Evolutionary conservation across 805 yeast genomes (phyloP).

Genomic region (Ogataea saltuana): DNA sequence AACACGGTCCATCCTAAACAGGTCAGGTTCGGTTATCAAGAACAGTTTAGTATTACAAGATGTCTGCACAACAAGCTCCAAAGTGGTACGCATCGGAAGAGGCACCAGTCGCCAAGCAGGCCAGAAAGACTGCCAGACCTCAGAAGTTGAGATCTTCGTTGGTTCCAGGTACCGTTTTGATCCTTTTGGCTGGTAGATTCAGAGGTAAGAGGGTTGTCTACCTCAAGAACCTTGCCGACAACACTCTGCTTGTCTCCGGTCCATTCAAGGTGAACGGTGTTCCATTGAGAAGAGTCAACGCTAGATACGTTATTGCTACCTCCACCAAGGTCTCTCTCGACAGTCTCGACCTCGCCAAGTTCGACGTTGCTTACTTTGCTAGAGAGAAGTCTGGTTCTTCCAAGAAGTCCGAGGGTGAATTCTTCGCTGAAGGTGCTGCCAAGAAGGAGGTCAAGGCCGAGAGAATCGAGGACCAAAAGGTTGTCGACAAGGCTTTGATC

Average conservation of each 20-base stretch:
- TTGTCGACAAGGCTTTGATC: conserved; percentile 89
- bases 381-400: conserved; percentile 85
- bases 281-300: conserved; percentile 98
- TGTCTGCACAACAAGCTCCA: conserved; percentile 55
- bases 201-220: conserved; percentile 99
- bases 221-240: conserved; percentile 96
- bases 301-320: conserved; percentile 98
- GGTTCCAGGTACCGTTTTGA: conserved; percentile 52
- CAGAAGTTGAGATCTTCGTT: conserved; percentile 85
- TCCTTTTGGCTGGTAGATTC: conserved; percentile 98
- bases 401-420: conserved; percentile 88
- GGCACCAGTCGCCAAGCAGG: conserved; percentile 81
- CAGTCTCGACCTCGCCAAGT: conserved; percentile 83
- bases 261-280: conserved; percentile 99
- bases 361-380: conserved; percentile 93
- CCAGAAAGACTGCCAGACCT: conserved; percentile 91
- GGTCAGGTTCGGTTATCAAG: conserved; percentile 4
- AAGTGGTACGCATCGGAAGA: conserved; percentile 95
- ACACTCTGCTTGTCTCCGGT: conserved; percentile 95
- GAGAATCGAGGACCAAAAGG: conserved; percentile 96
- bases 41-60: conserved; percentile 16
- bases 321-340: conserved; percentile 84
- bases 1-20: not conserved
- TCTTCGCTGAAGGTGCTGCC: conserved; percentile 81
- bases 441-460: conserved; percentile 90